A percentile compares a stretch with the other conserved stretches of the same genome.
phyloP scores from a whole-genome alignment of 257 asterid species.

The Handroanthus guayacan region DNA sequence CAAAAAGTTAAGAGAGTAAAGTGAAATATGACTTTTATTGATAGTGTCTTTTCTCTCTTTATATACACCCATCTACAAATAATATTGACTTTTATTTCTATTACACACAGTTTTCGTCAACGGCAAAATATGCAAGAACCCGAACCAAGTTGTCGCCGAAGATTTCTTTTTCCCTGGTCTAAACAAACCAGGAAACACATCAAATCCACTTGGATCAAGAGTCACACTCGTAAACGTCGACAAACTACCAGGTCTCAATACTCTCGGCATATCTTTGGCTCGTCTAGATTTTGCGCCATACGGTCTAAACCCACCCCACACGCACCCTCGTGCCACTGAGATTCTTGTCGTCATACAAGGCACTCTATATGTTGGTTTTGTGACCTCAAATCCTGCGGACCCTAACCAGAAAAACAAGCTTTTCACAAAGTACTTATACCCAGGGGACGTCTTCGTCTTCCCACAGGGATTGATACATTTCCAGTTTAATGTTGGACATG shows the following conservation, averaged over 20 bases:
- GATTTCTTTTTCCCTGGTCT: slow-evolving; percentile 43
- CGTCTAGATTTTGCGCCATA: slow-evolving; percentile 38
- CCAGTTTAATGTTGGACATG: neutral
- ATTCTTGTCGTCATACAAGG: neutral
- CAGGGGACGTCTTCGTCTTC: neutral
- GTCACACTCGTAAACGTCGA: slow-evolving; percentile 35
- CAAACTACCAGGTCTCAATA: slow-evolving; percentile 46
- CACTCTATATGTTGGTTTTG: slow-evolving; percentile 34
- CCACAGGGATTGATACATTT: neutral
- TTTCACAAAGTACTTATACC: neutral
- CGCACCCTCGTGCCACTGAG: slow-evolving; percentile 52
- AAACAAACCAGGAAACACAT: slow-evolving; percentile 31
- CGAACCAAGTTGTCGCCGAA: slow-evolving; percentile 30
- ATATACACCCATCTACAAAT: too few species aligned
- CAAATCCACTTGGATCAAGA: slow-evolving; percentile 36
- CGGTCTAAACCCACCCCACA: slow-evolving; percentile 46
- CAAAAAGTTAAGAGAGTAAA: too few species aligned
- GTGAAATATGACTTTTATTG: neutral
- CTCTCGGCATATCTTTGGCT: slow-evolving; percentile 41
- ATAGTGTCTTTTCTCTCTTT: too few species aligned
- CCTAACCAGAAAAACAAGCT: too few species aligned
- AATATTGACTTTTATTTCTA: too few species aligned
- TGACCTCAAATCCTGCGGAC: too few species aligned
- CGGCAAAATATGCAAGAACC: slow-evolving; percentile 45
- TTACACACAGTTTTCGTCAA: neutral